Percentiles rank a stretch among this genome's conserved stretches.
Conservation (phyloP, 768 basidiomycete species). For the Butyriboletus loyo region DNA sequence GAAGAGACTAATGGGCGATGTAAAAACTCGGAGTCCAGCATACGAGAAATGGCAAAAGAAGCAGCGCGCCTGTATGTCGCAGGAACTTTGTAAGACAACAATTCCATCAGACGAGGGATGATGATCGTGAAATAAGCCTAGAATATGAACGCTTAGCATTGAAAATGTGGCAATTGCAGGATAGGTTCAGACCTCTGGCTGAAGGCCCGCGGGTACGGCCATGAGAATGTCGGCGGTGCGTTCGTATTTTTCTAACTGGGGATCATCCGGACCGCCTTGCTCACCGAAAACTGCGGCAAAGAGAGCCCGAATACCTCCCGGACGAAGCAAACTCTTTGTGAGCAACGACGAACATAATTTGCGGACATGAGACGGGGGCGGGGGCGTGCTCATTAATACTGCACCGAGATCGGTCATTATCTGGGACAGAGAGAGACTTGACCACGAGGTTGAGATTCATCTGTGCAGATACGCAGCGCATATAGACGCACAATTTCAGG, state of each 20-base stretch:
- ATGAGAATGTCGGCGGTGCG: conserved; percentile 63
- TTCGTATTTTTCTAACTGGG: conserved; percentile 67
- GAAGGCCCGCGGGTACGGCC: conserved; percentile 56
- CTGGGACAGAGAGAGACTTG: conserved; percentile 60
- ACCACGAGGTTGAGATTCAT: conserved; percentile 9
- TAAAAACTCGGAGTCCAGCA: conserved; percentile 43
- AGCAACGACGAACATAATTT: conserved; percentile 62
- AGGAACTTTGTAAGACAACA: conserved; percentile 40
- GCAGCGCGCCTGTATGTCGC: conserved; percentile 54
- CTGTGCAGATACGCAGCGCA: conserved; percentile 10
- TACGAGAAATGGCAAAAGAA: conserved; percentile 66
- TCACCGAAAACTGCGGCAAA: conserved; percentile 69
- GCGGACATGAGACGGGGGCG: conserved; percentile 49
- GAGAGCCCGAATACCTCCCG: conserved; percentile 67
- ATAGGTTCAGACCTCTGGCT: conserved; percentile 46
- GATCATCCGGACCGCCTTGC: conserved; percentile 48
- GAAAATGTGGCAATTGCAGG: neutral
- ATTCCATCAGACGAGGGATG: conserved; percentile 50
- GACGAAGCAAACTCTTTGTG: conserved; percentile 66
- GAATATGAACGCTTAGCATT: neutral
- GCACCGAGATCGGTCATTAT: conserved; percentile 62
- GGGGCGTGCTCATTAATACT: conserved; percentile 45
- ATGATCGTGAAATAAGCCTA: conserved; percentile 64
- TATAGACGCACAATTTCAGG: conserved; percentile 55
- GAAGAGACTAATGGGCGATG: conserved; percentile 19